A percentile compares a stretch with the other conserved stretches of the same genome.
These are phyloP conservation scores for Boletus holoroseus DNA, from an alignment of 1,284 basidiomycete genomes.

Conservation along the genomic window DNA sequence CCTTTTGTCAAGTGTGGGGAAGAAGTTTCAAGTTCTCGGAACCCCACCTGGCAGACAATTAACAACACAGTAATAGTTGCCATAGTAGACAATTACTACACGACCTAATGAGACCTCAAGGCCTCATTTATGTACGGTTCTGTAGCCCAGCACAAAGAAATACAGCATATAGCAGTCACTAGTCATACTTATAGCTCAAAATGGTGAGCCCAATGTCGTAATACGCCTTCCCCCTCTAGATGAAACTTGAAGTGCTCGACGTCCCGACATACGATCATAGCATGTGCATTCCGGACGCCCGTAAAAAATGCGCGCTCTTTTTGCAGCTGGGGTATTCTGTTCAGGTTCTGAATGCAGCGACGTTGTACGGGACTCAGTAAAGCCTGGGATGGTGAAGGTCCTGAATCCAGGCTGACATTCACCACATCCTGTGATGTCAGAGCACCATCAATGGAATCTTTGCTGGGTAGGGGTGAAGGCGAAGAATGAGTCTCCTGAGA, in stretches of 20 bases:
- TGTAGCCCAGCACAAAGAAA: neutral
- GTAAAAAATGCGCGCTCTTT: slow-evolving; percentile 64
- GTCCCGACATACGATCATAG: slow-evolving; percentile 63
- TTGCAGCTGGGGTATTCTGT: slow-evolving; percentile 58
- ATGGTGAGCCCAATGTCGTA: slow-evolving; percentile 68
- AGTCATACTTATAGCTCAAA: slow-evolving; percentile 39
- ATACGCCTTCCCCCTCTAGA: slow-evolving; percentile 52
- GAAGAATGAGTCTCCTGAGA: slow-evolving; percentile 9
- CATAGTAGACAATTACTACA: neutral
- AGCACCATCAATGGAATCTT: neutral
- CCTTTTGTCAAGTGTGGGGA: slow-evolving; percentile 10
- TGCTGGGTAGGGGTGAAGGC: neutral
- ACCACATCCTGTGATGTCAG: slow-evolving; percentile 6
- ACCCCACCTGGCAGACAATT: neutral
- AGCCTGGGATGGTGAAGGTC: slow-evolving; percentile 36
- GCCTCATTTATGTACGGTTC: neutral
- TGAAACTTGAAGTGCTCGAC: slow-evolving; percentile 53
- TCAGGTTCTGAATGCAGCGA: slow-evolving; percentile 48
- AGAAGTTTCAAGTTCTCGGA: neutral
- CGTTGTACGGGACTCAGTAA: slow-evolving; percentile 52
- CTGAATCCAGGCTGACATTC: slow-evolving; percentile 8
- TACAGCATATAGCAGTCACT: neutral
- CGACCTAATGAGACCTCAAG: neutral
- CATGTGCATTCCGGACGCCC: slow-evolving; percentile 59
- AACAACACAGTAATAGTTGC: neutral